phyloP scores from a whole-genome alignment of 2,329 filamentous ascomycete genomes.

The Penicillium corylophilum region DNA sequence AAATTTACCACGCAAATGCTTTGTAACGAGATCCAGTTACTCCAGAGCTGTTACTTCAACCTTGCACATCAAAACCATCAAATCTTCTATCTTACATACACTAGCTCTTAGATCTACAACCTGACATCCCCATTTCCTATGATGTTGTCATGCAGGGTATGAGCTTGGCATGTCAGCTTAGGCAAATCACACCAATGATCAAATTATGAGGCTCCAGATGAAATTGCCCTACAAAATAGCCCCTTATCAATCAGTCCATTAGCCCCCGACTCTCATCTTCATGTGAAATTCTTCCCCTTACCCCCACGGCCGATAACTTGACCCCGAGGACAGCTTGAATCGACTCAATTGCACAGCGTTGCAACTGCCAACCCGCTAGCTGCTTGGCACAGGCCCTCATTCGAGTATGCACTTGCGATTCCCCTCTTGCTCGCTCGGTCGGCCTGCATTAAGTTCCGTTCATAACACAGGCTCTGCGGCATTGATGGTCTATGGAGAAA shows the following conservation, averaged over 20 bases:
- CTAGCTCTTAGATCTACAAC: neutral
- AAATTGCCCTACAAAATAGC: neutral
- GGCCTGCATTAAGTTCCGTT: slow-evolving; percentile 2
- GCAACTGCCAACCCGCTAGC: slow-evolving; percentile 7
- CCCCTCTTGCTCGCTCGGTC: slow-evolving; percentile 3
- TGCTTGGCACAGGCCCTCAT: slow-evolving; percentile 11
- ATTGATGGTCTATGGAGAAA: neutral
- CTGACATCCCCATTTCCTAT: neutral
- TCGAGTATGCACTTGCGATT: slow-evolving; percentile 2
- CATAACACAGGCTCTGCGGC: neutral
- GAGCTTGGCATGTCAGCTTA: slow-evolving; percentile 14
- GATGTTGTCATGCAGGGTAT: slow-evolving; percentile 1
- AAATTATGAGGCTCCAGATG: neutral
- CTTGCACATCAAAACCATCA: no score
- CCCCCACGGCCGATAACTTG: neutral
- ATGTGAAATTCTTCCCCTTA: neutral
- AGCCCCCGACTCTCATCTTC: neutral
- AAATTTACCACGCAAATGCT: no score
- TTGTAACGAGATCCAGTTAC: no score
- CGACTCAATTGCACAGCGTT: slow-evolving; percentile 1
- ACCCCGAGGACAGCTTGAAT: neutral
- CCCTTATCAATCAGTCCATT: neutral
- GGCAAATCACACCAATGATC: neutral
- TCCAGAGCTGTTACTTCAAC: neutral
- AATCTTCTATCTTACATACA: neutral